Evolutionary conservation across 441 rosid genomes (phyloP).

Genomic region (Manihot esculenta): DNA sequence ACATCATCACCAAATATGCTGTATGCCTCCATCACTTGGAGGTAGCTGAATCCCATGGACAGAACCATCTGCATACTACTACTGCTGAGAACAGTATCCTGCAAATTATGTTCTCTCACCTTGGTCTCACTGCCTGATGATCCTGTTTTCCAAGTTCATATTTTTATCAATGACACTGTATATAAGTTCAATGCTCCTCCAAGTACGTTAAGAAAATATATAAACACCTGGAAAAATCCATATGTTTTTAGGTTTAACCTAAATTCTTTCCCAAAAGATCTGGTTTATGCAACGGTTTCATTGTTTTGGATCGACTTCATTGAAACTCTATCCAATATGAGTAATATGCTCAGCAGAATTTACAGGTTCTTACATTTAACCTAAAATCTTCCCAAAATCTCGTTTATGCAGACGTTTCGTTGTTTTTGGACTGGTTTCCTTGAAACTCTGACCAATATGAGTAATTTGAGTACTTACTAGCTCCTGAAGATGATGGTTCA

Average conservation of each 20-base stretch:
- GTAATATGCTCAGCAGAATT: too few relatives aligned
- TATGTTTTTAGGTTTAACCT: too few relatives aligned
- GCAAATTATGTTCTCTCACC: constrained; percentile 34
- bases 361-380: too few relatives aligned
- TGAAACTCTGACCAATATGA: too few relatives aligned
- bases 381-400: too few relatives aligned
- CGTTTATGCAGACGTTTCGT: too few relatives aligned
- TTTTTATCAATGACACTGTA: background rate
- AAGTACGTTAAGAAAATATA: background rate
- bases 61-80: constrained; percentile 71
- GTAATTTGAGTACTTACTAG: constrained; percentile 49
- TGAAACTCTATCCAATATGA: too few relatives aligned
- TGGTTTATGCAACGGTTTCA: too few relatives aligned
- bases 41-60: constrained; percentile 95
- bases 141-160: constrained; percentile 38
- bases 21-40: constrained; percentile 83
- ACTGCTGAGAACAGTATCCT: constrained; percentile 53
- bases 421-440: background rate
- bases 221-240: too few relatives aligned
- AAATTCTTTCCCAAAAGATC: too few relatives aligned
- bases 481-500: constrained; percentile 95
- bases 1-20: constrained; percentile 95
- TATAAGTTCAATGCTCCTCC: background rate
- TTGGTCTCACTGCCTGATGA: constrained; percentile 65
- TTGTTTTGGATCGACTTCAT: too few relatives aligned